Percentiles rank a stretch among this genome's conserved stretches.
Conservation (phyloP, 148 eudicot species). For the Rhododendron vialii region DNA sequence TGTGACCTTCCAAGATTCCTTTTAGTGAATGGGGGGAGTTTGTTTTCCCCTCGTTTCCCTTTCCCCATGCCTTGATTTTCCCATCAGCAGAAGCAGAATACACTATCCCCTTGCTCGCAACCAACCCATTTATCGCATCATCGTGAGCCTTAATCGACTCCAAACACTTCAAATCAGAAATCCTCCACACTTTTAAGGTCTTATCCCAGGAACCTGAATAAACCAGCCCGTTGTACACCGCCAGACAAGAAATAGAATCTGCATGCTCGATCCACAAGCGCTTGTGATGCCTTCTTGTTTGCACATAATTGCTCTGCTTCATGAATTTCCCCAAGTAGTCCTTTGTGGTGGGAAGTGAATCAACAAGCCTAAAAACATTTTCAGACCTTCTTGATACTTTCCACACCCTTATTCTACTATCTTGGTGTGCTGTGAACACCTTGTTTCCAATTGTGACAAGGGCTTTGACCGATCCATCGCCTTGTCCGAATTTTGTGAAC, state of each 20-base stretch:
- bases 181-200: slow-evolving; percentile 75
- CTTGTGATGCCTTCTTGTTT: slow-evolving; percentile 72
- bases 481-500: slow-evolving; percentile 68
- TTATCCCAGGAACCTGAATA: slow-evolving; percentile 98
- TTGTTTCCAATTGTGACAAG: slow-evolving; percentile 54
- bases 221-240: slow-evolving; percentile 49
- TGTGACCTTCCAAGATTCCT: slow-evolving; percentile 53
- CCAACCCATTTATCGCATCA: slow-evolving; percentile 68
- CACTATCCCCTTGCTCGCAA: slow-evolving; percentile 33
- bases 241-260: slow-evolving; percentile 77
- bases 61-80: slow-evolving; percentile 60
- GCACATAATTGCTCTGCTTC: slow-evolving; percentile 83
- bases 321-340: slow-evolving; percentile 80
- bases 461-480: slow-evolving; percentile 78
- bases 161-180: slow-evolving; percentile 65
- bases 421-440: slow-evolving; percentile 93
- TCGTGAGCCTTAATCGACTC: slow-evolving; percentile 86
- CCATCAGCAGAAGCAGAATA: slow-evolving; percentile 85
- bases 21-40: slow-evolving; percentile 27
- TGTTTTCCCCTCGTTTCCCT: slow-evolving; percentile 10
- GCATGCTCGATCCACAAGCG: slow-evolving; percentile 83
- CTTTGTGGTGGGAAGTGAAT: slow-evolving; percentile 72
- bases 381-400: slow-evolving; percentile 73
- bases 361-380: slow-evolving; percentile 56
- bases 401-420: slow-evolving; percentile 83